Percentiles rank a stretch among this genome's conserved stretches.
phyloP scores from a whole-genome alignment of 2,329 filamentous ascomycete genomes.

The Pseudogymnoascus verrucosus region DNA sequence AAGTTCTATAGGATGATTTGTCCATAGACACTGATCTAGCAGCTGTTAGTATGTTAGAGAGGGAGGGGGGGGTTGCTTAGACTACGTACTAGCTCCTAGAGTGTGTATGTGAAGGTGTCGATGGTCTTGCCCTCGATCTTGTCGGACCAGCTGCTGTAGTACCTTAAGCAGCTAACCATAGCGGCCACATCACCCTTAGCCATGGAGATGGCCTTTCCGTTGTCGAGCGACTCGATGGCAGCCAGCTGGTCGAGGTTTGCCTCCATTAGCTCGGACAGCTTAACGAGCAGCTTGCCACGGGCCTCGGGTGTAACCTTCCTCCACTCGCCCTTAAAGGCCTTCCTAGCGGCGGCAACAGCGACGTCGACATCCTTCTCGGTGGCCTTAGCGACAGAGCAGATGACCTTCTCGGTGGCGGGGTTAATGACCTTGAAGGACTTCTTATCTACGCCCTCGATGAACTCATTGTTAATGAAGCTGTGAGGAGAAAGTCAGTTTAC shows the following conservation, averaged over 20 bases:
- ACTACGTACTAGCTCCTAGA: conserved; percentile 54
- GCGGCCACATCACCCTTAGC: conserved; percentile 66
- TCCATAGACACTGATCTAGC: conserved; percentile 53
- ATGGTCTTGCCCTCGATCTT: conserved; percentile 64
- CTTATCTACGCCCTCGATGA: conserved; percentile 73
- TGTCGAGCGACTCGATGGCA: conserved; percentile 79
- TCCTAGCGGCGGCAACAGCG: conserved; percentile 77
- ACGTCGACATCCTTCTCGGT: conserved; percentile 79
- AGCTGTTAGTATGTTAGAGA: background rate
- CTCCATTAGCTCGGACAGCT: conserved; percentile 74
- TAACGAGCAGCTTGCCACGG: conserved; percentile 61
- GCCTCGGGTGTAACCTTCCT: conserved; percentile 59
- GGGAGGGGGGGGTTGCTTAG: conserved; percentile 12
- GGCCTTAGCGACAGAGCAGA: conserved; percentile 74
- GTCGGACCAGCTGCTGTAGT: conserved; percentile 70
- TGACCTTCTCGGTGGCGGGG: conserved; percentile 75
- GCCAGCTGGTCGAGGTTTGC: conserved; percentile 69
- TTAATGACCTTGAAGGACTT: conserved; percentile 91
- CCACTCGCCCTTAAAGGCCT: conserved; percentile 68
- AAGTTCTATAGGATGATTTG: conserved; percentile 72
- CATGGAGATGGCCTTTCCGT: conserved; percentile 73
- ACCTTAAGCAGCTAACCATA: conserved; percentile 65
- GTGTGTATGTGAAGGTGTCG: conserved; percentile 63
- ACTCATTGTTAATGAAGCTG: conserved; percentile 81
- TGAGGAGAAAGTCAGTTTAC: background rate